A percentile compares a stretch with the other conserved stretches of the same genome.
These are phyloP conservation scores for Orobanche coerulescens DNA, from an alignment of 257 asterid genomes.

Conservation along the genomic window DNA sequence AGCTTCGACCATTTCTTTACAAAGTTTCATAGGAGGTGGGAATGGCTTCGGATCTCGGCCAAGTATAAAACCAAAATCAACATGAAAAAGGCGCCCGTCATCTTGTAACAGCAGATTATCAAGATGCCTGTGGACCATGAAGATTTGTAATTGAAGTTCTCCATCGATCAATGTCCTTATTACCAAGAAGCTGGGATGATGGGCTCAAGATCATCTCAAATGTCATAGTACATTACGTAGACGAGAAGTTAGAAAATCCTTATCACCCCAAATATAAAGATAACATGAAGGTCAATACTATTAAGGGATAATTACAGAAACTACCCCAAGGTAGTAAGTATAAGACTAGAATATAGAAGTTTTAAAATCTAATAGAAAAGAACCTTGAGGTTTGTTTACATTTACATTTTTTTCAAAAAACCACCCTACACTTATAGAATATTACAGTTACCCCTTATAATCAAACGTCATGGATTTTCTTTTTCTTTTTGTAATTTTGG, in stretches of 20 bases:
- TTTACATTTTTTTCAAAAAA: not conserved
- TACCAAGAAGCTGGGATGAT: conserved; percentile 3
- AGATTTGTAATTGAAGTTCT: conserved; percentile 18
- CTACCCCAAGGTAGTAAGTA: no score
- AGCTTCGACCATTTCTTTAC: conserved; percentile 99
- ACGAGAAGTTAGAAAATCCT: not conserved
- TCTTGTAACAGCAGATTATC: conserved; percentile 93
- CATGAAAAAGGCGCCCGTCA: conserved; percentile 94
- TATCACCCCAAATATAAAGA: not conserved
- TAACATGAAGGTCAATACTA: not conserved
- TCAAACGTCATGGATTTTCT: not conserved
- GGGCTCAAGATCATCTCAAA: not conserved
- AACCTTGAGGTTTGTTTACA: no score
- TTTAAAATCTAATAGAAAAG: no score
- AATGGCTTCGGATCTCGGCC: conserved; percentile 98
- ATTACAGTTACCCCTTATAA: not conserved
- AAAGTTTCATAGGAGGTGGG: conserved; percentile 99
- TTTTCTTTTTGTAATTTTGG: not conserved
- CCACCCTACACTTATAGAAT: not conserved
- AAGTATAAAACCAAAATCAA: conserved; percentile 89
- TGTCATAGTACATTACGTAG: not conserved
- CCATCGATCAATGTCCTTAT: conserved; percentile 5
- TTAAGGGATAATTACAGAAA: not conserved
- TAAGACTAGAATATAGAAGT: not conserved
- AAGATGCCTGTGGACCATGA: conserved; percentile 70